Conservation (phyloP, 306 rosid genomes). For the Lablab purpureus region DNA sequence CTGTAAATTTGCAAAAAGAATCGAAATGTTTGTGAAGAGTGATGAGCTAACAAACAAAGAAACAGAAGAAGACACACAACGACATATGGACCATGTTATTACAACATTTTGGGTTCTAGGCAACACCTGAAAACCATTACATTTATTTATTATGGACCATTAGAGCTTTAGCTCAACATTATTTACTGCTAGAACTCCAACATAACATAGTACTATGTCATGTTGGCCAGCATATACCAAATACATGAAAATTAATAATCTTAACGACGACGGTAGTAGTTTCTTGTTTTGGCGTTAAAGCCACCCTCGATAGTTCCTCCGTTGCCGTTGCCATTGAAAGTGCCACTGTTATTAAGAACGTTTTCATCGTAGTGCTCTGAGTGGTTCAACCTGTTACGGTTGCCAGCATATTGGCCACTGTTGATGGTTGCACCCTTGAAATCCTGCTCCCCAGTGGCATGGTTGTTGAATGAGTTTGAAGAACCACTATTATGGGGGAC, state of each 20-base stretch:
- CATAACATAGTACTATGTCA: too few species aligned
- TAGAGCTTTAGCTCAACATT: too few species aligned
- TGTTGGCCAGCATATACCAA: too few species aligned
- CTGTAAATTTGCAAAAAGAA: too few species aligned
- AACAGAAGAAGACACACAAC: neutral
- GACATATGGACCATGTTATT: too few species aligned
- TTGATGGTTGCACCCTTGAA: neutral
- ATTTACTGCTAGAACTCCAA: too few species aligned
- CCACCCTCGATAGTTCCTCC: conserved; percentile 3
- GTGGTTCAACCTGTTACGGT: neutral
- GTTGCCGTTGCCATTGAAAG: conserved; percentile 33
- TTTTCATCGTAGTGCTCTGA: neutral
- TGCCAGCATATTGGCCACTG: neutral
- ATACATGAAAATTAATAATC: too few species aligned
- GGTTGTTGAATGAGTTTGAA: neutral
- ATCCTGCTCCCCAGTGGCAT: neutral
- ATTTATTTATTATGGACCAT: too few species aligned
- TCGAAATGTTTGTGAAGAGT: neutral
- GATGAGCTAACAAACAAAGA: neutral
- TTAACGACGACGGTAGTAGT: neutral
- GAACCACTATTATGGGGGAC: neutral
- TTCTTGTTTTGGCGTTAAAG: neutral
- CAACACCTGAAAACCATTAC: too few species aligned
- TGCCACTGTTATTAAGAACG: neutral
- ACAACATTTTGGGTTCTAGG: too few species aligned